Evolutionary conservation across 495 filamentous ascomycete species (phyloP).

Genomic region (Oidiodendron maius): DNA sequence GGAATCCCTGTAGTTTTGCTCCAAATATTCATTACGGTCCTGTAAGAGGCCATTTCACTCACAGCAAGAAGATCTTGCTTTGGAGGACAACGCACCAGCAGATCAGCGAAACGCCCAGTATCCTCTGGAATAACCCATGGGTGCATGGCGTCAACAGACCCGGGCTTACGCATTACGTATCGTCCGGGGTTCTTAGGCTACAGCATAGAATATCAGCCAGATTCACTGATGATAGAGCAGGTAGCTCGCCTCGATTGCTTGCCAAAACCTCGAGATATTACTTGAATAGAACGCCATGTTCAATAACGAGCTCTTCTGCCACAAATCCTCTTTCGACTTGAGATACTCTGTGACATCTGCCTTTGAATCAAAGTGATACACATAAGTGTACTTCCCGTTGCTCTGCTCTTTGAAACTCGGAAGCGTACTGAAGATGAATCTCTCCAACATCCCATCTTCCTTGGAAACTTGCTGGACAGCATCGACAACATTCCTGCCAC

Average conservation of each 20-base stretch:
- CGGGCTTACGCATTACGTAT: constrained; percentile 7
- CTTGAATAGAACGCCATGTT: constrained; percentile 19
- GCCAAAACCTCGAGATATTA: constrained; percentile 10
- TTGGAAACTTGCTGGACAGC: constrained; percentile 33
- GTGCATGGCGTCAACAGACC: constrained; percentile 2
- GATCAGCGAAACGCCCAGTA: constrained; percentile 8
- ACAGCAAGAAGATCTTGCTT: constrained; percentile 13
- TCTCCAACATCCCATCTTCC: constrained; percentile 30
- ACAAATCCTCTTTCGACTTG: constrained; percentile 8
- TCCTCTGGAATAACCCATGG: constrained; percentile 11
- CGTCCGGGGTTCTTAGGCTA: neutral
- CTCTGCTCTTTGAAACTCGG: constrained; percentile 24
- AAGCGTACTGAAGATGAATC: constrained; percentile 37
- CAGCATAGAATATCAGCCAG: neutral
- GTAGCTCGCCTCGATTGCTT: constrained; percentile 4
- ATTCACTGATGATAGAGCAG: neutral
- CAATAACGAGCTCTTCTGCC: constrained; percentile 16
- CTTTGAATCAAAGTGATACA: constrained; percentile 37
- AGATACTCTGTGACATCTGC: constrained; percentile 10
- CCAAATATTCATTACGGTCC: constrained; percentile 13
- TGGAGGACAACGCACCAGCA: constrained; percentile 9
- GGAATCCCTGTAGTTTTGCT: constrained; percentile 6
- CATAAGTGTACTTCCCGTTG: constrained; percentile 30
- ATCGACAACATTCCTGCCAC: constrained; percentile 36
- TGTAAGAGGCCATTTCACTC: constrained; percentile 10